A percentile compares a stretch with the other conserved stretches of the same genome.
These are phyloP conservation scores for Salix viminalis DNA, from an alignment of 345 rosid species.

Conservation along the genomic window DNA sequence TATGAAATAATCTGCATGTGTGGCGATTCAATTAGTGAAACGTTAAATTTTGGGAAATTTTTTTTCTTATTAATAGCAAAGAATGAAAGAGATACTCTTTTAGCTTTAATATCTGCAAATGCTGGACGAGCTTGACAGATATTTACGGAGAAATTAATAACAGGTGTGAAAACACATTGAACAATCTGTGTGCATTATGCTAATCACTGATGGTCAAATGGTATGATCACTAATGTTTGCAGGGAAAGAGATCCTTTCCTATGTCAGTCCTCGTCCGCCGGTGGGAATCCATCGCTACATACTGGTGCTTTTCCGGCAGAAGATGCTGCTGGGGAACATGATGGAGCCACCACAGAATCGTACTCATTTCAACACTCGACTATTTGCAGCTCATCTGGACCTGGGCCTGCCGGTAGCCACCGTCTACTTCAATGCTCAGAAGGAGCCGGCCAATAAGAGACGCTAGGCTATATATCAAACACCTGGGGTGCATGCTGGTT, in stretches of 20 bases:
- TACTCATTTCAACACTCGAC: slow-evolving; percentile 70
- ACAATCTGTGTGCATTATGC: no score
- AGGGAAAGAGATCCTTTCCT: slow-evolving; percentile 71
- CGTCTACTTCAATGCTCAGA: slow-evolving; percentile 81
- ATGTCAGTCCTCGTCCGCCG: slow-evolving; percentile 72
- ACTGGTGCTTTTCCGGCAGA: slow-evolving; percentile 65
- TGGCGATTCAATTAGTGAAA: no score
- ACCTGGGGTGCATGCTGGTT: background rate
- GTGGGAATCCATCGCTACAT: slow-evolving; percentile 86
- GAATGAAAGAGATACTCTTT: no score
- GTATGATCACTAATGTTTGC: background rate
- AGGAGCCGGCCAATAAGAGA: slow-evolving; percentile 67
- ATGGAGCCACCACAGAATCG: slow-evolving; percentile 55
- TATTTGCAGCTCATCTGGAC: slow-evolving; percentile 49
- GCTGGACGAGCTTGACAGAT: no score
- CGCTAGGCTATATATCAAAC: slow-evolving; percentile 21
- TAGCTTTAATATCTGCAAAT: no score
- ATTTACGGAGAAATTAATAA: no score
- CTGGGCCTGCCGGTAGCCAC: slow-evolving; percentile 81
- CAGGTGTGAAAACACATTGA: no score
- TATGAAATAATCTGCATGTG: no score
- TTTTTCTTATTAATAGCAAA: no score
- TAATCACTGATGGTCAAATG: no score
- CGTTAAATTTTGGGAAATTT: no score
- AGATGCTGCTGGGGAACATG: slow-evolving; percentile 39